Conservation (phyloP, 768 basidiomycete species). For the Suillus subluteus region DNA sequence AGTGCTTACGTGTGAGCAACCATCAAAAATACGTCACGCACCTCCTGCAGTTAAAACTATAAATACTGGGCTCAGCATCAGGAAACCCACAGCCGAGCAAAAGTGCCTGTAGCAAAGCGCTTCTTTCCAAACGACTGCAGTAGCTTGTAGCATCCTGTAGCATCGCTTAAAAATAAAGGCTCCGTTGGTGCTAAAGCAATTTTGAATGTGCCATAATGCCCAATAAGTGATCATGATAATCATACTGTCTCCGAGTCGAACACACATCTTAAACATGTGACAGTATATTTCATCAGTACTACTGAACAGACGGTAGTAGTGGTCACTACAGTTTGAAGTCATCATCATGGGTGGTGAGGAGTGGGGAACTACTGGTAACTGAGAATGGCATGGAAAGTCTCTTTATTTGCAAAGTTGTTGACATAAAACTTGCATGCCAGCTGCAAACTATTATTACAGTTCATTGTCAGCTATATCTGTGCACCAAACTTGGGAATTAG, state of each 20-base stretch:
- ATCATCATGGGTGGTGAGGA: no score
- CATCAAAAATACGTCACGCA: no score
- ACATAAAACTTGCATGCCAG: conserved; percentile 4
- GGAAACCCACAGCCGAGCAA: not conserved
- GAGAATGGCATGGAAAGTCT: conserved; percentile 9
- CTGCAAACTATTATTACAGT: conserved; percentile 8
- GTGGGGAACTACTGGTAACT: not conserved
- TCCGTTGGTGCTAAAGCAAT: not conserved
- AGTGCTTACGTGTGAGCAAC: no score
- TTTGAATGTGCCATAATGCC: not conserved
- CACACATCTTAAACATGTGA: no score
- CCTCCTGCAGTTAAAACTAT: no score
- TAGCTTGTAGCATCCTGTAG: not conserved
- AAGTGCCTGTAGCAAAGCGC: not conserved
- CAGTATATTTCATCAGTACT: not conserved
- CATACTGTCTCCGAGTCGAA: no score
- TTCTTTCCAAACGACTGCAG: no score
- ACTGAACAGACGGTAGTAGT: not conserved
- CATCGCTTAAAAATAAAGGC: not conserved
- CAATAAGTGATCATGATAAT: not conserved
- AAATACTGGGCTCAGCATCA: not conserved
- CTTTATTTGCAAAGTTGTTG: conserved; percentile 13
- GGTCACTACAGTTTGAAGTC: no score
- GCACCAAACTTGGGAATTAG: conserved; percentile 8
- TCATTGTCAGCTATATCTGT: not conserved